These are phyloP conservation scores for Phytophthora pseudosyringae DNA, from an alignment of 352 stramenopile species.

Conservation along the genomic window DNA sequence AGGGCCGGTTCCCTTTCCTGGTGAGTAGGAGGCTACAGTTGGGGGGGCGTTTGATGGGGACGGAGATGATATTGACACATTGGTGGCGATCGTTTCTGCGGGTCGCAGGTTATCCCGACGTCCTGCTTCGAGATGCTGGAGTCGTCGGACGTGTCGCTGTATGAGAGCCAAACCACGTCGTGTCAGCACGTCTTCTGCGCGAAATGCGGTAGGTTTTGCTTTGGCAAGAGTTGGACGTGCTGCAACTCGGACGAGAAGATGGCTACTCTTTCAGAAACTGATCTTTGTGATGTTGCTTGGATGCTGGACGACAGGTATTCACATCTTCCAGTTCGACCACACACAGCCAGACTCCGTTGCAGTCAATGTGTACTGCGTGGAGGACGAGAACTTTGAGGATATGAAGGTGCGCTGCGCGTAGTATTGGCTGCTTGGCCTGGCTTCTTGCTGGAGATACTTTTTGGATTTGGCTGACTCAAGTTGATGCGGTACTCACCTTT, in stretches of 20 bases:
- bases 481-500: slow-evolving; percentile 29
- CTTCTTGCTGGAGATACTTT: slow-evolving; percentile 4
- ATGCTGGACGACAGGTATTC: slow-evolving; percentile 50
- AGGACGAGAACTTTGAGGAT: slow-evolving; percentile 84
- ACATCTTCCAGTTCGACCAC: slow-evolving; percentile 88
- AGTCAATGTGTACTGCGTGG: slow-evolving; percentile 84
- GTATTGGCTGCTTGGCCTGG: background rate
- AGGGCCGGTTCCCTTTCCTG: slow-evolving; percentile 79
- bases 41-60: background rate
- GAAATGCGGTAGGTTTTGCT: slow-evolving; percentile 65
- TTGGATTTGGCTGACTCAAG: slow-evolving; percentile 18
- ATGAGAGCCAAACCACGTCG: slow-evolving; percentile 71
- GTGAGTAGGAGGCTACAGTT: slow-evolving; percentile 34
- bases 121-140: slow-evolving; percentile 85
- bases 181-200: slow-evolving; percentile 82
- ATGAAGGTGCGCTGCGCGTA: slow-evolving; percentile 55
- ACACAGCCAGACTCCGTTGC: slow-evolving; percentile 70
- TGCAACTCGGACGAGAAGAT: slow-evolving; percentile 10
- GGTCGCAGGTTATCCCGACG: slow-evolving; percentile 64
- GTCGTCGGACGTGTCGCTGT: slow-evolving; percentile 66
- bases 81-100: slow-evolving; percentile 2
- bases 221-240: slow-evolving; percentile 11
- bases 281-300: slow-evolving; percentile 4
- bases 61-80: background rate
- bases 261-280: slow-evolving; percentile 16